Base-by-base conservation (phyloP, 2,329 filamentous ascomycete species). In the Drechslerella stenobrocha region DNA sequence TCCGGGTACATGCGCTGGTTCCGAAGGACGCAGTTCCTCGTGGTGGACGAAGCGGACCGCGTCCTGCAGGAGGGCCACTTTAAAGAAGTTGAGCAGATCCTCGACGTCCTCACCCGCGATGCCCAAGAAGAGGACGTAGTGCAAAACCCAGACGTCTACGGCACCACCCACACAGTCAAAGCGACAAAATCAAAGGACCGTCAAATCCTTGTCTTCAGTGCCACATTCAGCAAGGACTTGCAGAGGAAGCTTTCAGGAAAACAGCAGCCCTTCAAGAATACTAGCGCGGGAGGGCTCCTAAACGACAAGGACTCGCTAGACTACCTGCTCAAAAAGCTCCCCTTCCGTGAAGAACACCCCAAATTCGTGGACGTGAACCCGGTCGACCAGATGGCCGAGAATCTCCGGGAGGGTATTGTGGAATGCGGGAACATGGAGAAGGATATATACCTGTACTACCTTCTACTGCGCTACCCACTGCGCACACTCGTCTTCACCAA, bases 381-480 rank as follows among this genome's bases (percentile, higher is more conserved):
- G 0, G 80, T 87, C 0, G 87, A 86, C 6, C 90, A 95, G 74
- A 95, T 98, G 88, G 91, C 93, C 0, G 81, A 86, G 15, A 84
- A 86, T 1, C 80, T 98, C 3, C 89, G 87, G 70, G 93, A 98
- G 78, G 91, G 91, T 0, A 81, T 98, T 37, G 84, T 98, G 26
- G 90, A 97, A 77, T 98, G 93, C 74, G 87, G 84, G 35, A 89
- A 90, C 3, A 91, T 90, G 77, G 93, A 98, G 75, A 98, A 98
- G 82, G 93, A 98, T 76, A 84, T 98, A 7, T 97, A 92, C 71
- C 85, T 97, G 37, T 98, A 98, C 77, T 83, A 90, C 0, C 80
- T 96, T 6, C 81, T 97, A 0, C 81, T 96, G 1, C 84, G 95
- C 59, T 88, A 96, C 74, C 86, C 89, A 1, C 86, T 86, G 47